These are phyloP conservation scores for Huntiella decipiens DNA, from an alignment of 2,329 filamentous ascomycete species.

Conservation along the genomic window DNA sequence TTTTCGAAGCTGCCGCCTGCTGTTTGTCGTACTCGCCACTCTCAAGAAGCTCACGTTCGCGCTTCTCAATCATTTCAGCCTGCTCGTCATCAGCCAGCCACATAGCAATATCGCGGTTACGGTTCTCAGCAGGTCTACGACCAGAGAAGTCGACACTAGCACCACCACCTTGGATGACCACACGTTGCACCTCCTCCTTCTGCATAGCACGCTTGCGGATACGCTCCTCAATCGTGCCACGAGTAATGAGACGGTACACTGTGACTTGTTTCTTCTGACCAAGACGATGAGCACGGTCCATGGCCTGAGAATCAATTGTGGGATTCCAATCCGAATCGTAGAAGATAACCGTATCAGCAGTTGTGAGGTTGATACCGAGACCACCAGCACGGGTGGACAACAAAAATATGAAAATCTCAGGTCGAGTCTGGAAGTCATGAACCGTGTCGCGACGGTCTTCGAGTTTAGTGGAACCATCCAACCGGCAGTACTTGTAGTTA, in stretches of 20 bases:
- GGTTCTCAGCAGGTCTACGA: conserved; percentile 66
- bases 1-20: conserved; percentile 29
- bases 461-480: conserved; percentile 92
- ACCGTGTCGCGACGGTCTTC: conserved; percentile 95
- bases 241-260: conserved; percentile 92
- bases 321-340: conserved; percentile 99
- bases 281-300: conserved; percentile 95
- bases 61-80: conserved; percentile 79
- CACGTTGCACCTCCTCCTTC: conserved; percentile 95
- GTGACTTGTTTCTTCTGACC: conserved; percentile 92
- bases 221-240: conserved; percentile 90
- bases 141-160: conserved; percentile 94
- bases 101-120: conserved; percentile 95
- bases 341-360: conserved; percentile 96
- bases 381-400: conserved; percentile 91
- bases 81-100: conserved; percentile 97
- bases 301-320: conserved; percentile 94
- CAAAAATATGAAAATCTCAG: conserved; percentile 93
- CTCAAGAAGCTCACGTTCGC: conserved; percentile 71
- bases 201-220: conserved; percentile 93
- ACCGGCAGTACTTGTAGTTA: conserved; percentile 94
- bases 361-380: conserved; percentile 91
- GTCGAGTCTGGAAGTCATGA: conserved; percentile 82
- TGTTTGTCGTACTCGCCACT: conserved; percentile 47
- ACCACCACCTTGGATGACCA: conserved; percentile 84